Percentiles rank a stretch among this genome's conserved stretches.
These are phyloP conservation scores for Schoenoplectus tabernaemontani DNA, from an alignment of 202 grass and related monocot species.

Conservation along the genomic window DNA sequence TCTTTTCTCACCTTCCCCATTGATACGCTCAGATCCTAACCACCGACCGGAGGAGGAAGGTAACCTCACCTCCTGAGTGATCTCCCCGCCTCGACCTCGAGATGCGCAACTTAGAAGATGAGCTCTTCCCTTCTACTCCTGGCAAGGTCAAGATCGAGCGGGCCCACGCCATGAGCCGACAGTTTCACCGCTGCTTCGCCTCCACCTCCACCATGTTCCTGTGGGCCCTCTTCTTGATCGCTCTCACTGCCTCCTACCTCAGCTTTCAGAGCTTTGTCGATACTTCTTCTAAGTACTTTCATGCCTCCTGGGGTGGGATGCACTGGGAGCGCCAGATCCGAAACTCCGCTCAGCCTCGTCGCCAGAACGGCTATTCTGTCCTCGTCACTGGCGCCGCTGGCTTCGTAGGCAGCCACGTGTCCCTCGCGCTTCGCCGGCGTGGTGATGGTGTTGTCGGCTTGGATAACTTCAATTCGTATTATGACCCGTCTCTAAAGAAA, in stretches of 20 bases:
- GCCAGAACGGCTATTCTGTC: constrained; percentile 42
- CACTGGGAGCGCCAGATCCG: constrained; percentile 90
- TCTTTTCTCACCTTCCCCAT: neutral
- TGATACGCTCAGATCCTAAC: constrained; percentile 5
- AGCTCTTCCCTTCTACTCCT: constrained; percentile 65
- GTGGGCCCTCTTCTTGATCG: constrained; percentile 83
- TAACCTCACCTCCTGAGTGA: constrained; percentile 12
- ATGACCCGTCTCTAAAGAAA: constrained; percentile 74
- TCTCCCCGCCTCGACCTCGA: constrained; percentile 17
- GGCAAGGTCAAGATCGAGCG: constrained; percentile 92
- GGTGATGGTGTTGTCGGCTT: constrained; percentile 75
- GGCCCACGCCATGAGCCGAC: constrained; percentile 49
- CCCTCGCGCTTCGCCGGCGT: constrained; percentile 54
- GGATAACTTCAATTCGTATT: constrained; percentile 89
- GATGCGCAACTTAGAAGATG: constrained; percentile 71
- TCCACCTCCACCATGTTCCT: constrained; percentile 76
- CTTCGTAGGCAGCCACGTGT: constrained; percentile 66
- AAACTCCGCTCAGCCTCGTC: constrained; percentile 43
- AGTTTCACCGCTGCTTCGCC: constrained; percentile 69
- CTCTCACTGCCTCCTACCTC: constrained; percentile 84
- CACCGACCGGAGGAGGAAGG: constrained; percentile 8
- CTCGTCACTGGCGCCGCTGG: constrained; percentile 62
- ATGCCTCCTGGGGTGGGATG: constrained; percentile 63
- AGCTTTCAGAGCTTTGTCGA: constrained; percentile 89
- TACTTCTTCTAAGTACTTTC: constrained; percentile 65